Conservation (phyloP, 2,329 filamentous ascomycete species). For the Aspergillus hiratsukae region DNA sequence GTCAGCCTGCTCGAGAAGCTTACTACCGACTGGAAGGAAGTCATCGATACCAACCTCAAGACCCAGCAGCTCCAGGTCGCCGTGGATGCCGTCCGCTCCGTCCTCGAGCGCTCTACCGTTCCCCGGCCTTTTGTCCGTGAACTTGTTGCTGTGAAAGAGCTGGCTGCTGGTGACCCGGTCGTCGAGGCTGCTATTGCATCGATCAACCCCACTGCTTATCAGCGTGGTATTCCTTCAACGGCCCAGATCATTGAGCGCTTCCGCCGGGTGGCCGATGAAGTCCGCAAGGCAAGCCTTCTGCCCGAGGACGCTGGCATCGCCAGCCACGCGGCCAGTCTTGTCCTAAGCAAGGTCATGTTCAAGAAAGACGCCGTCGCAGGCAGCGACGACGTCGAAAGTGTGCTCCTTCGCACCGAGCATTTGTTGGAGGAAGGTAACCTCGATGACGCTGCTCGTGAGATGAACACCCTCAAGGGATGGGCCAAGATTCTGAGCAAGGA, state of each 20-base stretch:
- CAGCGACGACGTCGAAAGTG: constrained; percentile 88
- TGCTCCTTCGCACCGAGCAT: constrained; percentile 83
- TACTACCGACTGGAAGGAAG: constrained; percentile 81
- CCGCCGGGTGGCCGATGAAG: constrained; percentile 84
- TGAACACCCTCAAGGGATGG: constrained; percentile 91
- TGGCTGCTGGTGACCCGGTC: constrained; percentile 75
- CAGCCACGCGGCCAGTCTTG: constrained; percentile 83
- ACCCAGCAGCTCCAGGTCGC: constrained; percentile 96
- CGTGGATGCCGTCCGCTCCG: constrained; percentile 84
- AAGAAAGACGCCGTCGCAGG: constrained; percentile 82
- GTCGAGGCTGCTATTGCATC: constrained; percentile 94
- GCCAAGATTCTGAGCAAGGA: constrained; percentile 91
- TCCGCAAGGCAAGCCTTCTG: constrained; percentile 87
- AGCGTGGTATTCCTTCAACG: constrained; percentile 78
- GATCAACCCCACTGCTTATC: constrained; percentile 90
- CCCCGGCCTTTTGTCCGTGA: constrained; percentile 87
- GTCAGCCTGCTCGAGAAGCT: constrained; percentile 83
- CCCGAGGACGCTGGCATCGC: constrained; percentile 93
- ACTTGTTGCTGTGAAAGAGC: constrained; percentile 89
- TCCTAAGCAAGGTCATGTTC: constrained; percentile 92
- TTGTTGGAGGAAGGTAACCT: constrained; percentile 89
- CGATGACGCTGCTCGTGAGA: constrained; percentile 86
- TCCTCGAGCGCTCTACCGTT: constrained; percentile 67
- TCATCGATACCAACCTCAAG: constrained; percentile 83
- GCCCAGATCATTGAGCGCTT: constrained; percentile 92